Base-by-base conservation (phyloP, 139 green algal species). In the Yamagishiella unicocca region DNA sequence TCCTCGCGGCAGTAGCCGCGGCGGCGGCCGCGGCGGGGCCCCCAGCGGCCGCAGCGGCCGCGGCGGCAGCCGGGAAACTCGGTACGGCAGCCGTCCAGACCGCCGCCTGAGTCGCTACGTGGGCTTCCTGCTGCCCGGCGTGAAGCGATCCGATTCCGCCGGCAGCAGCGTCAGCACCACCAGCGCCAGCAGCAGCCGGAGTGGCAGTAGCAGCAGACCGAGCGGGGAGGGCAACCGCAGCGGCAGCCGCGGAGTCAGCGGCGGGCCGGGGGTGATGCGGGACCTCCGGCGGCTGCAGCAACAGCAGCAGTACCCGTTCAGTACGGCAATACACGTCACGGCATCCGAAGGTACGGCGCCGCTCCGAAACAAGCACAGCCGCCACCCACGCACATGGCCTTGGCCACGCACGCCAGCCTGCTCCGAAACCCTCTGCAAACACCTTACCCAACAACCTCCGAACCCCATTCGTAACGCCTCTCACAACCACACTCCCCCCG, bases 111-210 rank as follows among this genome's bases (percentile, higher is more conserved):
- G 54, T 31, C 76, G 55, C 6, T 73, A 54, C 38, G 24, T 66
- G 25, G 29, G 31, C 2, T 62, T 84, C n/a, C 37, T 84, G 77
- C 7, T 84, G 50, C 53, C 31, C 19, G 70, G 77, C 25, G 37
- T 84, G 5, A 64, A 62, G 55, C 55, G 77, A 2, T 84, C 77
- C 55, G 77, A 84, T n/a, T 74, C 25, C 22, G 71, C 38, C 38
- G 42, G 71, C 73, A 81, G 73, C 33, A 66, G 29, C 22, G 33
- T 9, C 29, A 45, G 73, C 46, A 64, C 27, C 31, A 55, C 14
- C 38, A 64, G 73, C 46, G 50, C 19, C 45, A 42, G 45, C 45
- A 29, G 29, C 73, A 70, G 61, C 25, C 19, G 22, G 24, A 37
- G 22, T 29, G 27, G 73, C 43, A 40, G 43, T 29, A 62, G 27